These are phyloP conservation scores for Picocystis salinarum DNA, from an alignment of 139 green algal genomes.

Conservation along the genomic window DNA sequence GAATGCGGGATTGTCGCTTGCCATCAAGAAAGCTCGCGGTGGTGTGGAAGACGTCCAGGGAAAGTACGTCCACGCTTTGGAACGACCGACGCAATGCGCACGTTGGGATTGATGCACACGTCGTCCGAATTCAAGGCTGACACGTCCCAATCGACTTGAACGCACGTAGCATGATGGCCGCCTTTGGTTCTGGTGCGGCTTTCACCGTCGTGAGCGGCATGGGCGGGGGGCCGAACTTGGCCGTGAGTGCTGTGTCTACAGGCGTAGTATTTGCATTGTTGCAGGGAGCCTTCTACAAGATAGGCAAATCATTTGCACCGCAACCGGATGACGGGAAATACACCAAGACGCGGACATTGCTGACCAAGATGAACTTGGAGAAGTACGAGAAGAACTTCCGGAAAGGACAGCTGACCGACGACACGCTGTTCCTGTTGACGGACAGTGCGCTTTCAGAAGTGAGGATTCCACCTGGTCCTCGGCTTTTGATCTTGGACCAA, in stretches of 20 bases:
- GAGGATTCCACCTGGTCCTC: constrained; percentile 70
- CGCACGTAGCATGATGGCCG: constrained; percentile 40
- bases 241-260: constrained; percentile 26
- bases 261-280: constrained; percentile 60
- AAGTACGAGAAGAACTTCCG: constrained; percentile 90
- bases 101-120: too few relatives aligned
- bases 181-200: constrained; percentile 48
- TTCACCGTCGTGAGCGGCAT: constrained; percentile 55
- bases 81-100: too few relatives aligned
- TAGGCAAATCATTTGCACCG: not conserved
- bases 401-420: constrained; percentile 68
- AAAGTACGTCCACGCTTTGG: constrained; percentile 21
- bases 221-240: constrained; percentile 16
- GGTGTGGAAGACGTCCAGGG: constrained; percentile 59
- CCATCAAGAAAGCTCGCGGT: constrained; percentile 42
- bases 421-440: constrained; percentile 79
- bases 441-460: constrained; percentile 58
- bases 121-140: too few relatives aligned
- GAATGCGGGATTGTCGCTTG: constrained; percentile 44
- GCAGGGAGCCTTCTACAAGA: constrained; percentile 66
- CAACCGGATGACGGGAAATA: not conserved
- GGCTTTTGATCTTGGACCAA: constrained; percentile 88
- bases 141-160: not conserved
- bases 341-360: too few relatives aligned
- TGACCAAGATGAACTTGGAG: constrained; percentile 20